Percentiles rank a stretch among this genome's conserved stretches.
These are phyloP conservation scores for Phlebopus sp. DNA, from an alignment of 1,284 basidiomycete species.

Conservation along the genomic window DNA sequence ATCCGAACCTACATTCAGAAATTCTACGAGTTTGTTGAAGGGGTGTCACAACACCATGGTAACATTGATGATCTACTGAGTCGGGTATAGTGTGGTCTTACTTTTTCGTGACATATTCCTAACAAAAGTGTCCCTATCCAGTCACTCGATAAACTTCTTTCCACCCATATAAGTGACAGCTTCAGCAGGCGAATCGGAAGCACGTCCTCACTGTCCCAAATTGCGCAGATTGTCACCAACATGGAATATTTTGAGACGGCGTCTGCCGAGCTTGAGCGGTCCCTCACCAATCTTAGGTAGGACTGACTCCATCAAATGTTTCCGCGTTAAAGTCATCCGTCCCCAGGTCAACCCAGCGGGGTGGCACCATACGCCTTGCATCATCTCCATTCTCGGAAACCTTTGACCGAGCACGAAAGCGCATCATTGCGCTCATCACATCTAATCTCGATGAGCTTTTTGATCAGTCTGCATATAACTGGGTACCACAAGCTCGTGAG, in stretches of 20 bases:
- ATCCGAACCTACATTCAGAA: conserved; percentile 93
- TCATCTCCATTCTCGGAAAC: conserved; percentile 68
- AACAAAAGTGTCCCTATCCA: conserved; percentile 31
- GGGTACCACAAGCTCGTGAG: conserved; percentile 71
- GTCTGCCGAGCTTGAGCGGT: conserved; percentile 84
- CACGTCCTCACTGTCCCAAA: conserved; percentile 86
- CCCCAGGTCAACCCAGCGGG: conserved; percentile 74
- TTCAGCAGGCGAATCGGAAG: conserved; percentile 71
- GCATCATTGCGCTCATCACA: conserved; percentile 82
- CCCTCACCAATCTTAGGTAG: conserved; percentile 79
- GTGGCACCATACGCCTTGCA: conserved; percentile 76
- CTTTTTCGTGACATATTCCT: not conserved
- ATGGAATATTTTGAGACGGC: conserved; percentile 90
- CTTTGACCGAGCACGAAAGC: conserved; percentile 67
- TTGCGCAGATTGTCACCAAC: conserved; percentile 93
- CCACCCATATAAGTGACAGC: conserved; percentile 76
- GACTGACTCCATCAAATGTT: conserved; percentile 16
- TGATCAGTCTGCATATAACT: conserved; percentile 92
- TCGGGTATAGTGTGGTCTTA: conserved; percentile 54
- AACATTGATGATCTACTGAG: conserved; percentile 92
- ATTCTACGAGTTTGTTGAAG: conserved; percentile 96
- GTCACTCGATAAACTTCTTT: conserved; percentile 87
- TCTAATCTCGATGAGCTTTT: conserved; percentile 98
- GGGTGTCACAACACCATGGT: conserved; percentile 86
- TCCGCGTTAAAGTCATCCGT: not conserved